These are phyloP conservation scores for Arthromyces matolae DNA, from an alignment of 768 basidiomycete genomes.

Conservation along the genomic window DNA sequence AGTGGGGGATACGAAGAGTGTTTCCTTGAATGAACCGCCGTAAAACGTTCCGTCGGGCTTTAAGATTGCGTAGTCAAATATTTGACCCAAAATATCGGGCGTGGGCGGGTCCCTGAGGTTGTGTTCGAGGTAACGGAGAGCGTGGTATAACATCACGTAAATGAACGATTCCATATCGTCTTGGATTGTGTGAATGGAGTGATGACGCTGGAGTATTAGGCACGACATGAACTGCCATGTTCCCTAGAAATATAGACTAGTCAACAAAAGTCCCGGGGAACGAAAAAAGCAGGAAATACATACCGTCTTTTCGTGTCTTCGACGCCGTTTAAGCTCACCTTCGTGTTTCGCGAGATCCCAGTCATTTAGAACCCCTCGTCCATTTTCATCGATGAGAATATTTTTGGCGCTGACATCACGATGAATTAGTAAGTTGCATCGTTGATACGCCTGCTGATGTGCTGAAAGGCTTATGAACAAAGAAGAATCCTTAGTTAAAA, in stretches of 20 bases:
- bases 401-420: neutral
- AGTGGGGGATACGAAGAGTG: neutral
- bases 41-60: neutral
- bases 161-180: neutral
- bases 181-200: neutral
- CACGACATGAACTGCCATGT: conserved; percentile 32
- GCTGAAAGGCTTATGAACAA: neutral
- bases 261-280: neutral
- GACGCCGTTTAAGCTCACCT: neutral
- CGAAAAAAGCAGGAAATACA: neutral
- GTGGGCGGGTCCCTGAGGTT: neutral
- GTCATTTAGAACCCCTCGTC: neutral
- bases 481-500: neutral
- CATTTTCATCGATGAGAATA: neutral
- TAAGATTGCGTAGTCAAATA: neutral
- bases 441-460: neutral
- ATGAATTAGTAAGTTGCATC: neutral
- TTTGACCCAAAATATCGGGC: neutral
- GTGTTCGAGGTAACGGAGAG: conserved; percentile 1
- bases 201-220: conserved; percentile 9
- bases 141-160: conserved; percentile 6
- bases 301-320: neutral
- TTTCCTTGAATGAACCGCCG: neutral
- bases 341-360: neutral
- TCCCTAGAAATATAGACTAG: conserved; percentile 18